Conservation (phyloP, 1,284 basidiomycete genomes). For the Kwoniella shivajii region DNA sequence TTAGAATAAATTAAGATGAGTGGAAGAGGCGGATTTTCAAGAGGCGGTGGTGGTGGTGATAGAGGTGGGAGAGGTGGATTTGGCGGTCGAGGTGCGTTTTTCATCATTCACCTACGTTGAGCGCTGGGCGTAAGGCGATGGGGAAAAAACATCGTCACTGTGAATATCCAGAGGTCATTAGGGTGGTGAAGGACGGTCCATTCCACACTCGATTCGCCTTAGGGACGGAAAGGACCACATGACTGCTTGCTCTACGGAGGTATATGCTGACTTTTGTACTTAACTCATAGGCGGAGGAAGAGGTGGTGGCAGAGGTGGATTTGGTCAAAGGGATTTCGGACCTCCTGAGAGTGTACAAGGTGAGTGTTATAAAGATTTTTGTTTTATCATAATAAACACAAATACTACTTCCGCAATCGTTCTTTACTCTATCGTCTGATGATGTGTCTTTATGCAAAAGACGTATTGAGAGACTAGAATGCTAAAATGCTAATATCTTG, state of each 20-base stretch:
- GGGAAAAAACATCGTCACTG: too few relatives aligned
- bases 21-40: constrained; percentile 24
- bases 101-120: too few relatives aligned
- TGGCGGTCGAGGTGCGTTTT: constrained; percentile 50
- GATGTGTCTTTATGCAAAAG: too few relatives aligned
- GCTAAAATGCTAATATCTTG: too few relatives aligned
- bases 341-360: constrained; percentile 84
- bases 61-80: constrained; percentile 46
- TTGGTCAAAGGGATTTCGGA: constrained; percentile 71
- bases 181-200: too few relatives aligned
- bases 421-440: neutral
- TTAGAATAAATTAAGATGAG: constrained; percentile 14
- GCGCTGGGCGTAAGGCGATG: too few relatives aligned
- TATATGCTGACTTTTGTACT: neutral
- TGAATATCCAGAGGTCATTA: too few relatives aligned
- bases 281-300: constrained; percentile 55
- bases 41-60: constrained; percentile 18
- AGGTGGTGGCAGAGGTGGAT: constrained; percentile 60
- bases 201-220: too few relatives aligned
- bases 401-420: neutral
- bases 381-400: neutral
- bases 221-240: too few relatives aligned
- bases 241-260: too few relatives aligned
- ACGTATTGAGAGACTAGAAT: too few relatives aligned
- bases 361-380: constrained; percentile 48